These are phyloP conservation scores for Astragalus glycyphyllos DNA, from an alignment of 306 rosid genomes.

Conservation along the genomic window DNA sequence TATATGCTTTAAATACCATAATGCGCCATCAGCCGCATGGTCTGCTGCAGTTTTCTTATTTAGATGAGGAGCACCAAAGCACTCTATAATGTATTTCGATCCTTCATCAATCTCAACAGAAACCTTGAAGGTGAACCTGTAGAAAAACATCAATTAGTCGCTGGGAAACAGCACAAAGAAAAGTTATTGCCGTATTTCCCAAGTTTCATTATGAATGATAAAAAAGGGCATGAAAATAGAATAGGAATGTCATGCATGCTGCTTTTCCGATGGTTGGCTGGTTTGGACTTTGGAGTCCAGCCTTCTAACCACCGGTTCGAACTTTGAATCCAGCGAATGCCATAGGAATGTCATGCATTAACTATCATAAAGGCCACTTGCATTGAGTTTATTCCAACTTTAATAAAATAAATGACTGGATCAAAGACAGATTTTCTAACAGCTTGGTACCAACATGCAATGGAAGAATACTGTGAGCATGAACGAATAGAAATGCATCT, in stretches of 20 bases:
- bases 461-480: neutral
- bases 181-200: conserved; percentile 17
- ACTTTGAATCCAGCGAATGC: too few relatives aligned
- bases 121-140: conserved; percentile 74
- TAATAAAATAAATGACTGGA: conserved; percentile 2
- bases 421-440: neutral
- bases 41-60: conserved; percentile 70
- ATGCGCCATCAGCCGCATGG: conserved; percentile 69
- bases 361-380: conserved; percentile 26
- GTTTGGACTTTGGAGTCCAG: too few relatives aligned
- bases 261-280: too few relatives aligned
- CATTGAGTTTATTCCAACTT: neutral
- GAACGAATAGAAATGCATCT: conserved; percentile 2
- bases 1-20: conserved; percentile 60
- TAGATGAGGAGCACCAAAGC: conserved; percentile 58
- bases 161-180: neutral
- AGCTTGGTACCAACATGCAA: conserved; percentile 24
- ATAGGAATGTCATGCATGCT: conserved; percentile 9
- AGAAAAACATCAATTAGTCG: conserved; percentile 22
- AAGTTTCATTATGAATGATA: conserved; percentile 14
- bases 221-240: conserved; percentile 10
- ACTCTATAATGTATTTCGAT: conserved; percentile 50
- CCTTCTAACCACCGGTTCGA: too few relatives aligned
- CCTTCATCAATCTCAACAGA: conserved; percentile 46
- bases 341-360: conserved; percentile 18